These are phyloP conservation scores for Plasmodium relictum DNA, from an alignment of 169 alveolate species.

Conservation along the genomic window DNA sequence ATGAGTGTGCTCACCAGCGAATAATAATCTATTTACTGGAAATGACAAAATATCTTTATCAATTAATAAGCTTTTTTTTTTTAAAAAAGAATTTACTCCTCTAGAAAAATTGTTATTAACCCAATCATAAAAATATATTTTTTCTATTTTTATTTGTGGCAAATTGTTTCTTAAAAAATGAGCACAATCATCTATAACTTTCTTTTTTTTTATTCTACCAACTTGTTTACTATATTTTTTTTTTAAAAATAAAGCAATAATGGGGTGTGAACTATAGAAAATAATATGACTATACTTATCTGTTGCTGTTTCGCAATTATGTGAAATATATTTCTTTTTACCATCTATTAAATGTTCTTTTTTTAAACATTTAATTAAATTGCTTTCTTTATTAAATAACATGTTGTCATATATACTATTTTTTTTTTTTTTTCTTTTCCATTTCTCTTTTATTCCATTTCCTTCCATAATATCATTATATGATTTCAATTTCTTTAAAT, in stretches of 20 bases:
- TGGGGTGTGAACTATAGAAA: slow-evolving; percentile 51
- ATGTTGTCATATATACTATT: no score
- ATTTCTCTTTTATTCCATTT: no score
- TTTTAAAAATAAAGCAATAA: slow-evolving; percentile 28
- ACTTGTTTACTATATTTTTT: slow-evolving; percentile 14
- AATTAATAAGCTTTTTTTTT: slow-evolving; percentile 28
- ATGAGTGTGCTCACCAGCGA: slow-evolving; percentile 75
- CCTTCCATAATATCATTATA: no score
- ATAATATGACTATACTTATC: slow-evolving; percentile 41
- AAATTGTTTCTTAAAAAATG: slow-evolving; percentile 15
- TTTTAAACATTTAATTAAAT: slow-evolving; percentile 15
- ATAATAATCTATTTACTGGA: slow-evolving; percentile 51
- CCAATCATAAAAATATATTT: slow-evolving; percentile 68
- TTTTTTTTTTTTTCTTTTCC: no score
- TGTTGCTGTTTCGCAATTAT: background rate
- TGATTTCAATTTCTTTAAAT: no score
- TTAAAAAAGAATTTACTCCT: slow-evolving; percentile 32
- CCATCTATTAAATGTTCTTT: slow-evolving; percentile 18
- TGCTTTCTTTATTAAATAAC: background rate
- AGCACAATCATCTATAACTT: slow-evolving; percentile 11
- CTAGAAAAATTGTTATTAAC: slow-evolving; percentile 35
- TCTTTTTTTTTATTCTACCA: background rate
- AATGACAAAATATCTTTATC: slow-evolving; percentile 66
- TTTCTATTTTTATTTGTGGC: slow-evolving; percentile 38
- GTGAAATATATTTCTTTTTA: background rate